These are phyloP conservation scores for Pezicula neosporulosa DNA, from an alignment of 2,329 filamentous ascomycete species.

Conservation along the genomic window DNA sequence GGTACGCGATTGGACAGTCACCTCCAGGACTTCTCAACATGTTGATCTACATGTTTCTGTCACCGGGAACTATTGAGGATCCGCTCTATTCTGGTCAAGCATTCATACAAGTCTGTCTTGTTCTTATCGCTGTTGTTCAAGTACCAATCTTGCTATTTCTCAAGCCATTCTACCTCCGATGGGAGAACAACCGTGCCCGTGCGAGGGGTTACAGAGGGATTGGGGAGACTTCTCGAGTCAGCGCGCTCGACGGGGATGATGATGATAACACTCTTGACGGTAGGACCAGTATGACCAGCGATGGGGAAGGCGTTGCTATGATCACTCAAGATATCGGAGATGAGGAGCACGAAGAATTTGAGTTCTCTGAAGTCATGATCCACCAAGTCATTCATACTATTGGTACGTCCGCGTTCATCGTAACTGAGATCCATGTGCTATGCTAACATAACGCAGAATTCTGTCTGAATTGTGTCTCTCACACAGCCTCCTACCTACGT, in stretches of 20 bases:
- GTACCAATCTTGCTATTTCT: conserved; percentile 90
- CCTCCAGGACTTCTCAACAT: conserved; percentile 95
- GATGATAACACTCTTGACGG: conserved; percentile 62
- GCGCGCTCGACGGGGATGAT: conserved; percentile 86
- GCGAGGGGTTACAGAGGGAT: conserved; percentile 90
- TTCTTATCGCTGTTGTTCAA: conserved; percentile 79
- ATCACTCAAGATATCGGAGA: conserved; percentile 80
- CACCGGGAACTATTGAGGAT: conserved; percentile 71
- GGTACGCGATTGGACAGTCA: conserved; percentile 58
- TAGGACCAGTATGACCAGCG: conserved; percentile 67
- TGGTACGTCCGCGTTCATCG: conserved; percentile 55
- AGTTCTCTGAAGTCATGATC: conserved; percentile 97
- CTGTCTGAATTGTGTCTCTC: conserved; percentile 97
- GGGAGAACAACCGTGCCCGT: conserved; percentile 86
- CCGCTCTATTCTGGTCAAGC: conserved; percentile 76
- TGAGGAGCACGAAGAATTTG: conserved; percentile 92
- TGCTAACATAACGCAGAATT: conserved; percentile 64
- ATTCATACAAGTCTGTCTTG: conserved; percentile 69
- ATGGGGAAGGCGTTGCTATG: conserved; percentile 81
- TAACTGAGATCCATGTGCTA: neutral
- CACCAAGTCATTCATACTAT: conserved; percentile 99
- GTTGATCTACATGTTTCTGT: conserved; percentile 99
- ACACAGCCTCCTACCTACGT: conserved; percentile 97
- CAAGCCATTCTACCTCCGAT: conserved; percentile 93
- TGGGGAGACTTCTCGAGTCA: conserved; percentile 83